Percentiles rank a stretch among this genome's conserved stretches.
phyloP scores from a whole-genome alignment of 73 alveolate genomes.

The Paramecium pentaurelia region DNA sequence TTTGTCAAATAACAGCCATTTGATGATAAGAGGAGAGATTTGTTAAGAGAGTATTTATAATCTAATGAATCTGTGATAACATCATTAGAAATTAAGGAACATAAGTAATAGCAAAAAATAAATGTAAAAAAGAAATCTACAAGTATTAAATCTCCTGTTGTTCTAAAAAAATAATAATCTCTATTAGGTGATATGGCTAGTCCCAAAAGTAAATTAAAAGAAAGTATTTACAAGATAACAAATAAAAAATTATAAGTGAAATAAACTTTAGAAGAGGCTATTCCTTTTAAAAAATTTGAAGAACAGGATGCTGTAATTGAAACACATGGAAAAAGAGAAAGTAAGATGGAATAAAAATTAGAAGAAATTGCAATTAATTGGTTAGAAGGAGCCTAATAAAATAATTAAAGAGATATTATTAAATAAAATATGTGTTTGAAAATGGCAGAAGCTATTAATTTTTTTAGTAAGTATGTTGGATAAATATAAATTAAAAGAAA shows the following conservation, averaged over 20 bases:
- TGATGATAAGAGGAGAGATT: not conserved
- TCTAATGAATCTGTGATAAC: not conserved
- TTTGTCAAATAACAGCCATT: not conserved
- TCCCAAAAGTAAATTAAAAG: not conserved
- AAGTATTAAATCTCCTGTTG: not conserved
- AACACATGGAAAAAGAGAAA: not conserved
- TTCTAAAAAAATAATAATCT: not conserved
- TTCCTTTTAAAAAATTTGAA: slow-evolving; percentile 41
- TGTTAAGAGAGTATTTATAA: not conserved
- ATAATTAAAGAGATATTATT: not conserved
- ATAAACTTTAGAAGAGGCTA: not conserved
- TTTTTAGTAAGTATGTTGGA: slow-evolving; percentile 32
- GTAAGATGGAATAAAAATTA: not conserved
- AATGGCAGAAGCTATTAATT: slow-evolving; percentile 32
- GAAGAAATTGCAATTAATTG: not conserved
- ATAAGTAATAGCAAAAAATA: not conserved
- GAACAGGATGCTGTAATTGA: not conserved
- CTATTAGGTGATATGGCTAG: not conserved
- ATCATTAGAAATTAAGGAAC: not conserved
- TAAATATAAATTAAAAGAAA: not conserved
- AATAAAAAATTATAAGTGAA: not conserved
- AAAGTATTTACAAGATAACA: slow-evolving; percentile 21
- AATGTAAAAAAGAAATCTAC: not conserved
- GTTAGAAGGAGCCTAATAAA: not conserved
- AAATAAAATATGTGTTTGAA: not conserved